Base-by-base conservation (phyloP, 83 land plant species). In the Picea engelmannii region DNA sequence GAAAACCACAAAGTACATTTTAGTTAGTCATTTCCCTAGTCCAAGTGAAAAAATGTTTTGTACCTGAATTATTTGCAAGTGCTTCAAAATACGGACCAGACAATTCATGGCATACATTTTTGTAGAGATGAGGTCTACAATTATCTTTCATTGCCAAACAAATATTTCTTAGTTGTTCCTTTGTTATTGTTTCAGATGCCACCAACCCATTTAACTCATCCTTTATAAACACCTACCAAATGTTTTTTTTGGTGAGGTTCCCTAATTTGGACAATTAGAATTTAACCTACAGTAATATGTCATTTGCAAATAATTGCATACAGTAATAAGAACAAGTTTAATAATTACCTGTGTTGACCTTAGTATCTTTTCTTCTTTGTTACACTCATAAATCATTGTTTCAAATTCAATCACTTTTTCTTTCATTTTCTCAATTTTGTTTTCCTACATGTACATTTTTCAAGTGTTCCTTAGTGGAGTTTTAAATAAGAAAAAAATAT, bases 161-260 rank as follows among this genome's bases (percentile, higher is more conserved):
- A 35, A 82, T 35, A 27, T 65, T 76, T 3, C 38, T 23, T 40
- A 82, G 16, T 79, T 77, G 78, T 40, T 78, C 80, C 21, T 52
- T 66, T 9, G 68, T 44, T n/a, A 38, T 58, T 44, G 47, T 47
- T 77, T 35, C 69, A 31, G 49, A 76, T 44, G 49, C 69, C 21
- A 21, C n/a, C 55, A 82, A 64, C 13, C n/a, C 38, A 49, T 82
- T 58, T 18, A 82, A 67, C 44, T 82, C 64, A 15, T 44, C 38
- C 73, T 66, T 61, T 55, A 66, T 44, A 7, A 21, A 25, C 24
- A 62, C 81, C 84, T 82, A 67, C 21, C 62, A 81, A 35, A 31
- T 16, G 0, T 59, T 20, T 71, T 25, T 16, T 17, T 42, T 8
- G 42, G 47, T 35, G 24, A 78, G n/a, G 35, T 6, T 59, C 18